phyloP scores from a whole-genome alignment of 495 filamentous ascomycete species.

The Aspergillus avenaceus region DNA sequence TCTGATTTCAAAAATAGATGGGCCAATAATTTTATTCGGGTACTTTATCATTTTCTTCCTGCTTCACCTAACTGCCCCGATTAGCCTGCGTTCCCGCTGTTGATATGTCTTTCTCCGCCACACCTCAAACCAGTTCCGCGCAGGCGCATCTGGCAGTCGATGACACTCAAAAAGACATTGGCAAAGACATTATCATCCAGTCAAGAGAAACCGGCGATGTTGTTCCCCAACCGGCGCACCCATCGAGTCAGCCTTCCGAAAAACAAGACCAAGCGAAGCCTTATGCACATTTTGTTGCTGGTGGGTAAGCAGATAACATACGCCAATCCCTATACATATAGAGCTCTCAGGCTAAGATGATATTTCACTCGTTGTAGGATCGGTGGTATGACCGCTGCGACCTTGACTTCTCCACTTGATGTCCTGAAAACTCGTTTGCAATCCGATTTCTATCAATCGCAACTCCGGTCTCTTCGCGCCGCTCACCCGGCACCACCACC shows the following conservation, averaged over 20 bases:
- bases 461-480: slow-evolving; percentile 44
- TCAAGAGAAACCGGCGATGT: slow-evolving; percentile 61
- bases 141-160: slow-evolving; percentile 21
- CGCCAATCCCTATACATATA: background rate
- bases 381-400: slow-evolving; percentile 82
- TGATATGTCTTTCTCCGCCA: slow-evolving; percentile 18
- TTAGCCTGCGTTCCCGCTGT: background rate
- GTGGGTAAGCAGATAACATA: slow-evolving; percentile 56
- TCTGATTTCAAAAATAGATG: background rate
- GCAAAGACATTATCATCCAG: slow-evolving; percentile 28
- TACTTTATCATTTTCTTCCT: background rate
- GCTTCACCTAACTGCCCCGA: background rate
- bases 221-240: slow-evolving; percentile 35
- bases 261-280: slow-evolving; percentile 60
- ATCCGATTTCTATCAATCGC: slow-evolving; percentile 83
- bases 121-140: slow-evolving; percentile 21
- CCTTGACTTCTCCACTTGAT: slow-evolving; percentile 83
- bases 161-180: slow-evolving; percentile 1
- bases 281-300: slow-evolving; percentile 86
- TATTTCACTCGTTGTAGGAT: slow-evolving; percentile 43
- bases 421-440: slow-evolving; percentile 88
- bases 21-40: background rate
- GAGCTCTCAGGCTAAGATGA: background rate
- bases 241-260: slow-evolving; percentile 18
- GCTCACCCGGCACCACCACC: slow-evolving; percentile 39